These are phyloP conservation scores for Pythium guiyangense DNA, from an alignment of 352 stramenopile genomes.

Conservation along the genomic window DNA sequence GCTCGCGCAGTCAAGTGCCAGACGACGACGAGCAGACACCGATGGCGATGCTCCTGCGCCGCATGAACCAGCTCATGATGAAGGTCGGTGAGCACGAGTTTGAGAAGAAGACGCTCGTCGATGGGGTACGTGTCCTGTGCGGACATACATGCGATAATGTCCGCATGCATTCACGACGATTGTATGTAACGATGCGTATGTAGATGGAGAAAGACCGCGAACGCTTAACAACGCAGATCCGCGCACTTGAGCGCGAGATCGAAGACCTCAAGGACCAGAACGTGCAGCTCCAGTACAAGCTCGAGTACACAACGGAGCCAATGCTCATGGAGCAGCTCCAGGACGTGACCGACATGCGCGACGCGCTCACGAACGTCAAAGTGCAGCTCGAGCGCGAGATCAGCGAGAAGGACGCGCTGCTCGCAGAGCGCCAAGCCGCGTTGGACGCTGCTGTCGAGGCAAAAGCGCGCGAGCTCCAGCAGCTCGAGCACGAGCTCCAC, in stretches of 20 bases:
- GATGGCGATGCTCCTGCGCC: conserved; percentile 74
- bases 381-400: conserved; percentile 64
- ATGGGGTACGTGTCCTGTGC: conserved; percentile 31
- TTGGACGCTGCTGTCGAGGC: no score
- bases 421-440: conserved; percentile 28
- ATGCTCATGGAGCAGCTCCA: conserved; percentile 81
- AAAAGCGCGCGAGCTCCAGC: conserved; percentile 35
- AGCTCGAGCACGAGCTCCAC: conserved; percentile 35
- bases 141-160: background rate
- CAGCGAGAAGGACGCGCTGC: conserved; percentile 53
- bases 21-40: conserved; percentile 34
- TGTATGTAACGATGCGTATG: conserved; percentile 3
- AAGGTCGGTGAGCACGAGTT: conserved; percentile 84
- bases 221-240: conserved; percentile 31
- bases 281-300: conserved; percentile 80
- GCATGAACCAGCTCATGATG: conserved; percentile 81
- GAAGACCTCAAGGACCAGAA: conserved; percentile 79
- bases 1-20: conserved; percentile 1
- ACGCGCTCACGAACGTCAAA: conserved; percentile 67
- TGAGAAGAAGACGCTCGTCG: conserved; percentile 82
- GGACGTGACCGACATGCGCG: conserved; percentile 77
- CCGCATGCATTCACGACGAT: background rate
- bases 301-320: conserved; percentile 76
- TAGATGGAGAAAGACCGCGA: conserved; percentile 82
- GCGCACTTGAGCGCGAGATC: conserved; percentile 45